Evolutionary conservation across 176 grass and related monocot species (phyloP), one percentile per base, ranked within the genome.

Genomic region (Hordeum vulgare): DNA sequence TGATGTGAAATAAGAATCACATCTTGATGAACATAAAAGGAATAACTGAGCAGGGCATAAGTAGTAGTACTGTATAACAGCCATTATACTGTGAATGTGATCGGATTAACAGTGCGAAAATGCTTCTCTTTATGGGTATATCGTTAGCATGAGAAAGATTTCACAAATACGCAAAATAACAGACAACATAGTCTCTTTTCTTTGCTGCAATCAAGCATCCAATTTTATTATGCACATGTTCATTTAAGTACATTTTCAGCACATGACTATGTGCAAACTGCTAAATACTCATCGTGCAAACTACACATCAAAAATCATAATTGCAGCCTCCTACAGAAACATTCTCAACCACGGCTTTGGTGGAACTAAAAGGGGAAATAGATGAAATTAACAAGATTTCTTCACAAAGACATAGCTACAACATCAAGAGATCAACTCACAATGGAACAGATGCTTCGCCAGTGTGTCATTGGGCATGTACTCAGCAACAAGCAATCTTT

Each of bases 401-500:
- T 35, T 68, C 62, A 80, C 4, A 18, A n/a, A 7, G 6, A 51
- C 13, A 68, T 69, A 35, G 28, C 2, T 18, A 69, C 12, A 56
- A 26, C 28, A 66, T 41, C 68, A 78, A 63, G 47, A 61, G 29
- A 56, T 76, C 2, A 79, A 79, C 33, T 51, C 82, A 92, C 86
- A 92, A 40, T 92, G 86, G 74, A 92, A 89, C 27, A 92, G 83
- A 80, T 92, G 90, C 64, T 88, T 92, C 41, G 90, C 86, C 37
- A 92, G 83, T 44, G 90, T 92, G 81, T 92, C 86, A 21, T 92
- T 83, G 28, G 90, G 82, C 90, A 91, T 91, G 86, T 85, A 88
- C 90, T 91, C 90, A 7, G 90, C 90, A 31, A 92, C 86, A 23
- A 92, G 86, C 34, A 92, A 85, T 33, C 90, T 85, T 65, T 92